Conservation (phyloP, 495 filamentous ascomycete genomes). For the Trypethelium eluteriae region DNA sequence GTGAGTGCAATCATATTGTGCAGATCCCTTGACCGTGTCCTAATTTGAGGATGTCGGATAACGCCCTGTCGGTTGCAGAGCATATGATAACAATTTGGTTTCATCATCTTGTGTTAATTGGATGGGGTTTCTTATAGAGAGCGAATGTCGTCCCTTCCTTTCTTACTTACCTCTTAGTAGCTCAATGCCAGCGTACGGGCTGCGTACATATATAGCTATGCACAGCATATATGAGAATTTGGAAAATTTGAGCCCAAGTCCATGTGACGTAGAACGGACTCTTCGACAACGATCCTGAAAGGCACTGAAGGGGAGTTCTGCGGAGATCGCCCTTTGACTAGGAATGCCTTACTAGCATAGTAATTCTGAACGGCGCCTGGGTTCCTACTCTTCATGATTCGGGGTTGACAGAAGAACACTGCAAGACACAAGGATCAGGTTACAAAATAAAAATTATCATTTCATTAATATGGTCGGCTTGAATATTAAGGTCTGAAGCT, state of each 20-base stretch:
- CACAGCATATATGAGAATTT: not conserved
- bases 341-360: not conserved
- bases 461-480: not conserved
- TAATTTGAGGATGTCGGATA: not conserved
- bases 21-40: not conserved
- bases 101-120: constrained; percentile 8
- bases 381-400: not conserved
- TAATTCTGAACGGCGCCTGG: too few species aligned
- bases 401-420: not conserved
- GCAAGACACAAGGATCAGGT: not conserved
- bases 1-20: not conserved
- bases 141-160: not conserved
- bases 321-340: not conserved
- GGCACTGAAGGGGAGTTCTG: too few species aligned
- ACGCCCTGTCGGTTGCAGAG: not conserved
- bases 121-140: constrained; percentile 5
- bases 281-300: too few species aligned
- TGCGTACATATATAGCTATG: constrained; percentile 2
- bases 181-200: not conserved
- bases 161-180: not conserved
- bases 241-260: not conserved
- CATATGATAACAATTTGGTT: not conserved
- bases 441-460: not conserved
- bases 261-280: not conserved
- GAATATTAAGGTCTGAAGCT: not conserved